Base-by-base conservation (phyloP, 2,329 filamentous ascomycete species). In the Ascochyta lentis region DNA sequence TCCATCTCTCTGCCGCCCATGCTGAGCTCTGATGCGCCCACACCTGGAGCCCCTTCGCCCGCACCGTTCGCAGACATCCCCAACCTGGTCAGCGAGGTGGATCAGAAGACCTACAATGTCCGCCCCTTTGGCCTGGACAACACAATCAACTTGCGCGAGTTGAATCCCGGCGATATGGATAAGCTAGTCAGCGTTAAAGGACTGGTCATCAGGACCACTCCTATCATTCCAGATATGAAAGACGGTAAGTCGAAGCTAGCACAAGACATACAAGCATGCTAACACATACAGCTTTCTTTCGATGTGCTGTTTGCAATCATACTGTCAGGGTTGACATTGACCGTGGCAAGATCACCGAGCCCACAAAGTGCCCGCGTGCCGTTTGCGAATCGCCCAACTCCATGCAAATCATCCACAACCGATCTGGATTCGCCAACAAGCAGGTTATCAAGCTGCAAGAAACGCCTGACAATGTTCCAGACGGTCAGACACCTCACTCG, bases 361-460 rank as follows among this genome's bases (percentile, higher is more conserved):
- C 95, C 2, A 97, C 92, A 0, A 85, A 89, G 66, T 99, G 95
- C 73, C 92, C 93, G 22, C 89, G 95, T 50, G 82, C 85, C 23
- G 86, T 90, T 51, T 99, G 95, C 79, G 83, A 86, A 45, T 88
- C 89, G 50, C 90, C 89, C 73, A 98, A 99, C 78, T 96, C 94
- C 1, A 98, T 99, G 94, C 91, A 97, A 72, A 96, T 99, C 65
- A 85, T 98, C 19, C 95, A 99, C 81, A 99, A 99, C 77, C 89
- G 95, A 58, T 98, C 92, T 65, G 85, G 86, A 8, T 99, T 99
- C 70, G 89, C 93, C 51, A 95, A 99, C 75, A 99, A 99, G 80
- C 95, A 99, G 75, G 92, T 99, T 56, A 96, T 99, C 79, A 99
- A 99, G 76, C 83, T 99, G 37, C 95, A 99, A 77, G 95, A 99